Conservation (phyloP, 768 basidiomycete genomes). For the Harrya chromipes region DNA sequence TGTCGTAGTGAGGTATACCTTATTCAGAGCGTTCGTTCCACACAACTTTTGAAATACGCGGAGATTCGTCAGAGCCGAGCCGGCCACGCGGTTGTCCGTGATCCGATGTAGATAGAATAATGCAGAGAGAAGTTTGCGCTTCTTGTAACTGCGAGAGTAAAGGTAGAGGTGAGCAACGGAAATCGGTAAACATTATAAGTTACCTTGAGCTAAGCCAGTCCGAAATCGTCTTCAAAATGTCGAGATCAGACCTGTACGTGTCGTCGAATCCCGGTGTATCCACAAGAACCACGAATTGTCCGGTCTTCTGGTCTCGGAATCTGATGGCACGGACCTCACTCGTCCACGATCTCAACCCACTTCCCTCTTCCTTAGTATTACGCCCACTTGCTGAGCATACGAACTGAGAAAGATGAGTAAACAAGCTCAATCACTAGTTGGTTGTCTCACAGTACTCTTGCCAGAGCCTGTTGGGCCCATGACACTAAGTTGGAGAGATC, state of each 20-base stretch:
- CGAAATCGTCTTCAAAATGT: conserved; percentile 2
- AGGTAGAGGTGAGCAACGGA: no score
- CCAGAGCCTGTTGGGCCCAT: conserved; percentile 21
- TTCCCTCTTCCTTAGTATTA: conserved; percentile 1
- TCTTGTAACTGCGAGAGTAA: conserved; percentile 5
- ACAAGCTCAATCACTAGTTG: not conserved
- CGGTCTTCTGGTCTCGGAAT: conserved; percentile 2
- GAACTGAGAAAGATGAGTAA: conserved; percentile 8
- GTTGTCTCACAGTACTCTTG: conserved; percentile 11
- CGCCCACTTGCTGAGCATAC: conserved; percentile 6
- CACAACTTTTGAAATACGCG: conserved; percentile 31
- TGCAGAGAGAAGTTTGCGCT: conserved; percentile 23
- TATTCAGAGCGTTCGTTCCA: conserved; percentile 24
- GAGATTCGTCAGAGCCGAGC: conserved; percentile 32
- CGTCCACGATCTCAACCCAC: conserved; percentile 8
- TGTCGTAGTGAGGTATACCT: conserved; percentile 35
- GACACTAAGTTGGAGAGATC: not conserved
- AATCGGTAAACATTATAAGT: not conserved
- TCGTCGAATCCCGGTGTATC: conserved; percentile 27
- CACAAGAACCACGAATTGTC: conserved; percentile 16
- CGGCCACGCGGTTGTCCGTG: conserved; percentile 36
- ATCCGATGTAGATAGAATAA: conserved; percentile 43
- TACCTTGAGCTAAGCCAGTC: not conserved
- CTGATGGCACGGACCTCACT: conserved; percentile 3
- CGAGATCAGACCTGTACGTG: conserved; percentile 12